Evolutionary conservation across 2,329 filamentous ascomycete genomes (phyloP).

Genomic region (Trichophyton schoenleinii): DNA sequence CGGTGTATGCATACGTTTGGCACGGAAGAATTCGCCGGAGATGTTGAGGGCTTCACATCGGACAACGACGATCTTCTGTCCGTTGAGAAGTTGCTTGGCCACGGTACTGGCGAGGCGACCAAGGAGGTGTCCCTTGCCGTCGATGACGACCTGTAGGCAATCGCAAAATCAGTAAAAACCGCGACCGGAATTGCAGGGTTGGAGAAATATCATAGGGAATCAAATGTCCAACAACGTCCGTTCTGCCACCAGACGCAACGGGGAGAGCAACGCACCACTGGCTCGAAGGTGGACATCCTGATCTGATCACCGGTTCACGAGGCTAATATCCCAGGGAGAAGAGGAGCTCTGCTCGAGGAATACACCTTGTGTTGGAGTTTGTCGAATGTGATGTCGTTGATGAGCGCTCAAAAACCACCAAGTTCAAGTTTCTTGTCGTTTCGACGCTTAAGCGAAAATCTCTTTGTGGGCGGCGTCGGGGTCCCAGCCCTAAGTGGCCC

Average conservation of each 20-base stretch:
- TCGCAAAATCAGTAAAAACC: slow-evolving; percentile 26
- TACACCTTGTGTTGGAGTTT: slow-evolving; percentile 32
- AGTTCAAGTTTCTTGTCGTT: slow-evolving; percentile 25
- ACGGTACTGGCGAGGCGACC: slow-evolving; percentile 96
- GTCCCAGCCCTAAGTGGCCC: slow-evolving; percentile 29
- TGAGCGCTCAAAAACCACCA: slow-evolving; percentile 31
- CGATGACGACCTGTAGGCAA: slow-evolving; percentile 74
- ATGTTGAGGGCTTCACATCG: slow-evolving; percentile 99
- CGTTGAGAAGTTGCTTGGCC: slow-evolving; percentile 96
- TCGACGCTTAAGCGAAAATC: slow-evolving; percentile 5
- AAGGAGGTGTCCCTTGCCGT: slow-evolving; percentile 99
- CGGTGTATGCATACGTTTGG: slow-evolving; percentile 71
- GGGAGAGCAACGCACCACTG: slow-evolving; percentile 43
- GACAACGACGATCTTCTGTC: slow-evolving; percentile 98
- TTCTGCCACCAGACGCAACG: background rate
- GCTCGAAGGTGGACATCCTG: slow-evolving; percentile 56
- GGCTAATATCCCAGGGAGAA: slow-evolving; percentile 30
- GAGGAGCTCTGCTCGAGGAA: slow-evolving; percentile 31
- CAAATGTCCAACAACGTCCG: background rate
- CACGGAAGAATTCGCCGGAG: slow-evolving; percentile 99
- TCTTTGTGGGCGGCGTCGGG: slow-evolving; percentile 17
- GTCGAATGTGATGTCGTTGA: slow-evolving; percentile 36
- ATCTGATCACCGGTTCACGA: slow-evolving; percentile 31
- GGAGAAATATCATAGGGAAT: background rate
- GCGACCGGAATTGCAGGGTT: background rate